Conservation (phyloP, 106 monocot genomes). For the Dendrobium officinale region DNA sequence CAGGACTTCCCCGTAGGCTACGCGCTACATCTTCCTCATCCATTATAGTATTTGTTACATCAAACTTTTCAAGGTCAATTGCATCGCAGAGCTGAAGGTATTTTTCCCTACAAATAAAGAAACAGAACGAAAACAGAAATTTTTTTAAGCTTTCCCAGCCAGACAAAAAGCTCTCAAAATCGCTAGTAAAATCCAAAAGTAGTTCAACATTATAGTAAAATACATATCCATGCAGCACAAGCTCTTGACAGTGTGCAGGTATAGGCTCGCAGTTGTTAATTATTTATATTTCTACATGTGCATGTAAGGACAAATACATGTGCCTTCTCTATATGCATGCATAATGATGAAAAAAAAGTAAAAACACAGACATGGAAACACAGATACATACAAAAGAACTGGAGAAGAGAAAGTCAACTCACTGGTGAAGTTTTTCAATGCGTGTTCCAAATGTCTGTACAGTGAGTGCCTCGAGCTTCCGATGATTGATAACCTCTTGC, state of each 20-base stretch:
- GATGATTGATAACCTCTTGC: slow-evolving; percentile 83
- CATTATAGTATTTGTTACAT: slow-evolving; percentile 62
- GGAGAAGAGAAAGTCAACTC: slow-evolving; percentile 7
- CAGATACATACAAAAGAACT: background rate
- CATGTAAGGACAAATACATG: too few relatives aligned
- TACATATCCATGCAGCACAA: background rate
- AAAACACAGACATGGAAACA: too few relatives aligned
- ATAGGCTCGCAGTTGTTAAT: too few relatives aligned
- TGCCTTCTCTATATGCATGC: too few relatives aligned
- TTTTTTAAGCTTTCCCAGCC: background rate
- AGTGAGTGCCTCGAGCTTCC: slow-evolving; percentile 85
- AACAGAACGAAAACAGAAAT: too few relatives aligned
- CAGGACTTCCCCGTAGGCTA: slow-evolving; percentile 81
- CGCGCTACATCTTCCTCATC: slow-evolving; percentile 89
- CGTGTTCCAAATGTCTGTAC: slow-evolving; percentile 96
- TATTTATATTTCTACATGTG: background rate
- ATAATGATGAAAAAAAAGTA: too few relatives aligned
- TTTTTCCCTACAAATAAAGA: slow-evolving; percentile 63
- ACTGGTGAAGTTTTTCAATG: slow-evolving; percentile 94
- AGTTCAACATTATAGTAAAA: background rate
- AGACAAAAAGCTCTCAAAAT: background rate
- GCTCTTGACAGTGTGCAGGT: too few relatives aligned
- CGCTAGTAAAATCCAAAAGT: background rate
- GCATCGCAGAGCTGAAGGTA: slow-evolving; percentile 87
- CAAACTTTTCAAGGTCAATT: slow-evolving; percentile 81